These are phyloP conservation scores for Tulasnella sp. DNA, from an alignment of 768 basidiomycete genomes.

Conservation along the genomic window DNA sequence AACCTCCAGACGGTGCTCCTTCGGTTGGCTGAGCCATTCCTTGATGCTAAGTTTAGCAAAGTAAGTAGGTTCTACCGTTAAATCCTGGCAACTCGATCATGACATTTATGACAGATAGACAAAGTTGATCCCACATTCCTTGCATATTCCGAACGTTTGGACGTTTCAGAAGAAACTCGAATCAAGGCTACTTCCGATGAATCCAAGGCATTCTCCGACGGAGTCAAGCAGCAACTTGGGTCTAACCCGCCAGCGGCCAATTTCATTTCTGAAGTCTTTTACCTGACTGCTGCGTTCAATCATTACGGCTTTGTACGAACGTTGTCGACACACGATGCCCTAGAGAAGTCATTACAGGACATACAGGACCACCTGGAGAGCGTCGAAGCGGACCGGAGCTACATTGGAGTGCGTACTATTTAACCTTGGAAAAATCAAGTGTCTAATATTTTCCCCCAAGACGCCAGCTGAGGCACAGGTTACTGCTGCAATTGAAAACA, in stretches of 20 bases:
- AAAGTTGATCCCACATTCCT: slow-evolving; percentile 82
- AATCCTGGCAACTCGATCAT: neutral
- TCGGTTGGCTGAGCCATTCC: slow-evolving; percentile 86
- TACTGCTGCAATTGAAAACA: slow-evolving; percentile 65
- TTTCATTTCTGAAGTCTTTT: slow-evolving; percentile 95
- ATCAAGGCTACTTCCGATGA: slow-evolving; percentile 90
- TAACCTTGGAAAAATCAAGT: slow-evolving; percentile 8
- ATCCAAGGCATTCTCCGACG: slow-evolving; percentile 60
- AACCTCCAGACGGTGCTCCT: slow-evolving; percentile 79
- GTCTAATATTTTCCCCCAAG: slow-evolving; percentile 33
- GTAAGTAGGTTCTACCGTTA: slow-evolving; percentile 33
- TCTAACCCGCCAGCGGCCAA: slow-evolving; percentile 58
- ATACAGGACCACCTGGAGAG: slow-evolving; percentile 68
- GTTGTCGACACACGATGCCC: slow-evolving; percentile 56
- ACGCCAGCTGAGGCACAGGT: slow-evolving; percentile 66
- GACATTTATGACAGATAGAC: slow-evolving; percentile 53
- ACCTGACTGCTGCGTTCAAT: slow-evolving; percentile 74
- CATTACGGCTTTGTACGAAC: slow-evolving; percentile 85
- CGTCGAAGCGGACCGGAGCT: slow-evolving; percentile 66
- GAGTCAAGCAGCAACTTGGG: neutral
- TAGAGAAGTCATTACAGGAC: slow-evolving; percentile 48
- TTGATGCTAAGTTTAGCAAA: slow-evolving; percentile 86
- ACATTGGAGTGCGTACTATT: slow-evolving; percentile 55
- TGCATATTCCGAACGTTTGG: slow-evolving; percentile 59
- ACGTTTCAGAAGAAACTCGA: slow-evolving; percentile 82